Conservation (phyloP, 225 moss, liverwort and hornwort species). For the Straminergon stramineum region DNA sequence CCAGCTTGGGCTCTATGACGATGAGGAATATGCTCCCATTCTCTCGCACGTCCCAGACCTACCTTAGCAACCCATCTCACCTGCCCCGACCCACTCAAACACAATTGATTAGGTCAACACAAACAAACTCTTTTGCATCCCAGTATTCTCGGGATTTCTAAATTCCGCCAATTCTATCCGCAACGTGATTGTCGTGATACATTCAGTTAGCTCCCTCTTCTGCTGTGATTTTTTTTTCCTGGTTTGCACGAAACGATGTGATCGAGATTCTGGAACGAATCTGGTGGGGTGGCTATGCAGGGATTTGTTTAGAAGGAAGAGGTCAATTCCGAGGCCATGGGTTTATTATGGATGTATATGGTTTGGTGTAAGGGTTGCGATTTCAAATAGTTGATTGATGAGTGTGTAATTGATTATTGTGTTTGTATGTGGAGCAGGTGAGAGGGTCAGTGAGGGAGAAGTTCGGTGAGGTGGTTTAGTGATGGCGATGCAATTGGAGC, state of each 20-base stretch:
- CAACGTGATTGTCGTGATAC: not conserved
- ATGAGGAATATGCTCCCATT: not conserved
- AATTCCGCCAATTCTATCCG: not conserved
- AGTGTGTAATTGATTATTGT: not conserved
- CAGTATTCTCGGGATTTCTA: not conserved
- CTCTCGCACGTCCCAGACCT: not conserved
- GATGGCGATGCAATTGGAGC: conserved; percentile 40
- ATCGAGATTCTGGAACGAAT: not conserved
- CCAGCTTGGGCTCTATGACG: not conserved
- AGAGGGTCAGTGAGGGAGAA: not conserved
- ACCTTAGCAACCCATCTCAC: not conserved
- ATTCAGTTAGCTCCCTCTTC: not conserved
- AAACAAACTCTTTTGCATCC: not conserved
- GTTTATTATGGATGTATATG: not conserved
- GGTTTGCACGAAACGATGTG: not conserved
- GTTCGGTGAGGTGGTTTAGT: not conserved
- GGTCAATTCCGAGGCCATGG: not conserved
- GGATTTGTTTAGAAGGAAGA: not conserved
- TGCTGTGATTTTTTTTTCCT: not conserved
- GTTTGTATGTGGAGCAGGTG: conserved; percentile 10
- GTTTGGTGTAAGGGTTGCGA: not conserved
- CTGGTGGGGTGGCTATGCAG: not conserved
- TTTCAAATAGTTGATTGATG: not conserved
- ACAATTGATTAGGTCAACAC: not conserved
- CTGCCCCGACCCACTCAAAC: not conserved